Evolutionary conservation across 768 basidiomycete species (phyloP), one percentile per base, ranked within the genome.

Genomic region (Serpula lacrymans): DNA sequence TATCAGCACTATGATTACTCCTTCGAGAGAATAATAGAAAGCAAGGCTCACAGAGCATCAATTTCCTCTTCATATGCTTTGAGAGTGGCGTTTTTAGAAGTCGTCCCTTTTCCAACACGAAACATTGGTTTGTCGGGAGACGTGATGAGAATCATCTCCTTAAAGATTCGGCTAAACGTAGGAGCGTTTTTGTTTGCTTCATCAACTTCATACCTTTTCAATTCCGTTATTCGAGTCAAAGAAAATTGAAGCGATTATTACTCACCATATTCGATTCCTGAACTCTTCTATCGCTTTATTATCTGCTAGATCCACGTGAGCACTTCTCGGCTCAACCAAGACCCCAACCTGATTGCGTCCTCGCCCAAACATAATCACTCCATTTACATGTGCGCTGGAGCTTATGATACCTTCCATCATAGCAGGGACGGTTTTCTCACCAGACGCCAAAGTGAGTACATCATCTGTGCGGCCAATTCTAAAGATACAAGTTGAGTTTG

Each of bases 111-210:
- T 1, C 52, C 59, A 1, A 73, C 57, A 29, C 68, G 62, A 9
- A 54, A 50, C 20, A 78, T 48, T 0, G 74, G 75, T 41, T 72
- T 72, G 1, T 52, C 57, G 20, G 55, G 33, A 0, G 51, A 46
- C 0, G 72, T 54, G 11, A 75, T 52, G 11, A 77, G 24, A 29
- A 78, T 75, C 74, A 77, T 71, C 50, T 78, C 70, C 52, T 71
- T 72, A 60, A 69, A 74, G 5, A 74, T 60, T 7, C 65, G 54
- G 24, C 68, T 69, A 31, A 66, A 70, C 0, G 64, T 51, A 0
- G 71, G 72, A 0, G 69, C 59, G 0, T 45, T 44, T 12, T 36
- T 45, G 42, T 74, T 74, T 0, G 69, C 72, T 18, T 70, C 64
- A n/a, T 71, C 65, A 1, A 75, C 58, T 11, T 47, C 27, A 0